Conservation (phyloP, 352 stramenopile genomes). For the Phytophthora europaea region DNA sequence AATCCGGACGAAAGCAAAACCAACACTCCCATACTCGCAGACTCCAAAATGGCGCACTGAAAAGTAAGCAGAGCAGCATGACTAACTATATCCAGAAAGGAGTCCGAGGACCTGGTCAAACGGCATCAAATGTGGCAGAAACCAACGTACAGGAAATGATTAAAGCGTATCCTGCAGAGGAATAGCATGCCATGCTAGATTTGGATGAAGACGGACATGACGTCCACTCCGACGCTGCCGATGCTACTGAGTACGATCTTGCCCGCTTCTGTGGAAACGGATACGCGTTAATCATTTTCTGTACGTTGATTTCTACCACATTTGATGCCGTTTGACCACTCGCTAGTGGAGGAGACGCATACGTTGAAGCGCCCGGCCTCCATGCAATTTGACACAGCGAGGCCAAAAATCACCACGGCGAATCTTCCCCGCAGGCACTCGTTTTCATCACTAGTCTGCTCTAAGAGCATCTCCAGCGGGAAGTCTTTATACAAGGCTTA, state of each 20-base stretch:
- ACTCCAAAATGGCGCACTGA: not conserved
- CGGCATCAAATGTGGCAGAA: not conserved
- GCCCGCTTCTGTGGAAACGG: too few relatives aligned
- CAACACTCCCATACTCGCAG: not conserved
- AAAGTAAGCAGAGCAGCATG: not conserved
- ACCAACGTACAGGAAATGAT: not conserved
- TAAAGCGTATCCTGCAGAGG: not conserved
- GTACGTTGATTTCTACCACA: too few relatives aligned
- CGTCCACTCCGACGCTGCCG: too few relatives aligned
- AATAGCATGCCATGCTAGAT: too few relatives aligned
- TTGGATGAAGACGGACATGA: too few relatives aligned
- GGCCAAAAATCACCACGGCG: conserved; percentile 21
- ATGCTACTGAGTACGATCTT: too few relatives aligned
- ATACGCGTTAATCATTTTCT: too few relatives aligned
- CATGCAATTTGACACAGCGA: conserved; percentile 36
- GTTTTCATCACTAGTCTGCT: conserved; percentile 41
- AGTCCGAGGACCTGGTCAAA: not conserved
- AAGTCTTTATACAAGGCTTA: too few relatives aligned
- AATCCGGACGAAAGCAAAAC: not conserved
- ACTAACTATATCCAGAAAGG: not conserved
- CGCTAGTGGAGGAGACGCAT: conserved; percentile 58
- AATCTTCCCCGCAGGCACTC: conserved; percentile 43
- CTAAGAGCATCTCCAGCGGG: too few relatives aligned
- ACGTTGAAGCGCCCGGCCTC: conserved; percentile 41
- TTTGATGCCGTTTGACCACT: too few relatives aligned